A percentile compares a stretch with the other conserved stretches of the same genome.
Conservation (phyloP, 768 basidiomycete genomes). For the Termitomyces sp. region DNA sequence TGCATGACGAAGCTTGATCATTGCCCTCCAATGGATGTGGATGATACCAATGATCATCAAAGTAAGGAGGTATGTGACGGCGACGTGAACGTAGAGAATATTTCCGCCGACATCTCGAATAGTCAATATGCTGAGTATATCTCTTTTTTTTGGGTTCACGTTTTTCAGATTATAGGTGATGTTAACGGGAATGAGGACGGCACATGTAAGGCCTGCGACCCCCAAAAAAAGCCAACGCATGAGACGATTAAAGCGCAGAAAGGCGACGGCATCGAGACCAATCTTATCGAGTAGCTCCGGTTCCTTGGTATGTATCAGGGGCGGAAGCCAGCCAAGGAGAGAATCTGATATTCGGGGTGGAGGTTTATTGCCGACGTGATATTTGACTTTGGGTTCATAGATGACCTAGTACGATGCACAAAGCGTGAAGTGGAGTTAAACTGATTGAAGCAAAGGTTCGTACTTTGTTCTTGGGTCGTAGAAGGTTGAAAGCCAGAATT, state of each 20-base stretch:
- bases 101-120: constrained; percentile 75
- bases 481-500: constrained; percentile 68
- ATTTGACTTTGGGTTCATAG: constrained; percentile 93
- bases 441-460: constrained; percentile 5
- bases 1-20: constrained; percentile 71
- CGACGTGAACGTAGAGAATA: constrained; percentile 81
- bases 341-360: constrained; percentile 81
- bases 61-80: constrained; percentile 76
- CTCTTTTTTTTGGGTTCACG: constrained; percentile 43
- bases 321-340: constrained; percentile 86
- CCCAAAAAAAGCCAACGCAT: constrained; percentile 66
- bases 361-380: constrained; percentile 69
- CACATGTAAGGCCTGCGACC: constrained; percentile 60
- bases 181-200: constrained; percentile 82
- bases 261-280: constrained; percentile 91
- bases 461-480: constrained; percentile 89
- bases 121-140: constrained; percentile 75
- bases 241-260: constrained; percentile 87
- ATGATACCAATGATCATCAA: constrained; percentile 65
- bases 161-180: constrained; percentile 74
- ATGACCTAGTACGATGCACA: constrained; percentile 47
- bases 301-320: constrained; percentile 77
- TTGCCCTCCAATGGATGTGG: constrained; percentile 68
- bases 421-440: constrained; percentile 5
- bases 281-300: constrained; percentile 84